Conservation (phyloP, 352 stramenopile species). For the Lagenidium sp. region DNA sequence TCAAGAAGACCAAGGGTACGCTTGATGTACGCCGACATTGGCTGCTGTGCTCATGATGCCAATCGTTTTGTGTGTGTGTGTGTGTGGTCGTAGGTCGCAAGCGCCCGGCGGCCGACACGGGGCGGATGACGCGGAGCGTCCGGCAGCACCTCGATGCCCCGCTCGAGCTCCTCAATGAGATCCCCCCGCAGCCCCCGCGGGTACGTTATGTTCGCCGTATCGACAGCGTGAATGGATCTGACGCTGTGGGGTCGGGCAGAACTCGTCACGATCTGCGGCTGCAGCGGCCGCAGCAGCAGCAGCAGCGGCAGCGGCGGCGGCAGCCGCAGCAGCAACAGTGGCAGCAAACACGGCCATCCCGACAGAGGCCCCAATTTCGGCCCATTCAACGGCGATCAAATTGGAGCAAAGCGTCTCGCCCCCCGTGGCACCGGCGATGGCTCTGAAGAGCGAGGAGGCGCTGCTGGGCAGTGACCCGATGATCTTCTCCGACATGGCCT, state of each 20-base stretch:
- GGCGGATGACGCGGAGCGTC: slow-evolving; percentile 70
- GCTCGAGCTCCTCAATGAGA: slow-evolving; percentile 59
- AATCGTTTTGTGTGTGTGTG: neutral
- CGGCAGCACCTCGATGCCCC: slow-evolving; percentile 67
- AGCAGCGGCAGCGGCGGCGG: neutral
- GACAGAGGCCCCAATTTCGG: slow-evolving; percentile 15
- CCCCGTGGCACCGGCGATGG: too few species aligned
- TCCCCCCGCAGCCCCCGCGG: slow-evolving; percentile 23
- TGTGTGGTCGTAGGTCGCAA: slow-evolving; percentile 36
- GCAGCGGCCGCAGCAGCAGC: neutral
- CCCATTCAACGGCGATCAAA: too few species aligned
- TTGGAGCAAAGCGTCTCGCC: too few species aligned
- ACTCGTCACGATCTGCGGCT: too few species aligned
- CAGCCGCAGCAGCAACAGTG: slow-evolving; percentile 1
- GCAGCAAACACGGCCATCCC: slow-evolving; percentile 1
- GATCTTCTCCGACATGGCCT: slow-evolving; percentile 26
- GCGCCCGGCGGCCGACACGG: slow-evolving; percentile 37
- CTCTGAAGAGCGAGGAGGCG: too few species aligned
- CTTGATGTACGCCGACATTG: too few species aligned
- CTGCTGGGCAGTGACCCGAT: slow-evolving; percentile 18
- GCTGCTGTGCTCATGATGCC: too few species aligned
- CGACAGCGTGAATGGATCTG: too few species aligned
- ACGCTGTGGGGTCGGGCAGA: too few species aligned
- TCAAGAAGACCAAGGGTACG: slow-evolving; percentile 72
- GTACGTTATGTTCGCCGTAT: slow-evolving; percentile 19